These are phyloP conservation scores for Fusarium fujikuroi DNA, from an alignment of 2,329 filamentous ascomycete genomes.

Conservation along the genomic window DNA sequence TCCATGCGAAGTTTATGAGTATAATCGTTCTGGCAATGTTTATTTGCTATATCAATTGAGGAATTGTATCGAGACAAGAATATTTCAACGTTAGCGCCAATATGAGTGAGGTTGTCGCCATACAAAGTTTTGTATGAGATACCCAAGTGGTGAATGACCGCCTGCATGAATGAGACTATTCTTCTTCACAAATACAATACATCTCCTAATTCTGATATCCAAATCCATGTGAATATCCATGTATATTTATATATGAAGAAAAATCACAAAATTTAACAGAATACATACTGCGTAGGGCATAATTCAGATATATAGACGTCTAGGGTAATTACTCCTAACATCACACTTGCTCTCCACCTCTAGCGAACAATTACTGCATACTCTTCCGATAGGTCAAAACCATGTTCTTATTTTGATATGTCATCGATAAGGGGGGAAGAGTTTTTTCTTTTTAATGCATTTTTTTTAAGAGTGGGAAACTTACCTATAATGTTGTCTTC, in stretches of 20 bases:
- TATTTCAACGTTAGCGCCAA: neutral
- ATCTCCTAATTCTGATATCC: neutral
- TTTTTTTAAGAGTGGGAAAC: neutral
- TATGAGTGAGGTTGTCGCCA: neutral
- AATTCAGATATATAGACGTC: neutral
- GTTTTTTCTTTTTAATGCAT: too few relatives aligned
- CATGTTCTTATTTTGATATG: neutral
- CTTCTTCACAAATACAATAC: too few relatives aligned
- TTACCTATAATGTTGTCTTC: neutral
- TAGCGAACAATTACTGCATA: neutral
- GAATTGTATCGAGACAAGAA: neutral
- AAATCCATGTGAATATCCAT: too few relatives aligned
- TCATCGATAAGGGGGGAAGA: neutral
- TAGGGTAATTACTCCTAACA: neutral
- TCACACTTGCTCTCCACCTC: neutral
- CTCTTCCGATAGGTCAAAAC: accelerated
- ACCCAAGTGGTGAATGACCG: neutral
- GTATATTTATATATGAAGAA: too few relatives aligned
- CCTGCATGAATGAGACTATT: neutral
- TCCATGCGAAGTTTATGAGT: accelerated
- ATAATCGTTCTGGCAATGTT: too few relatives aligned
- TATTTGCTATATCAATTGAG: neutral
- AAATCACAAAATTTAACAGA: neutral
- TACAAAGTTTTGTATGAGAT: neutral
- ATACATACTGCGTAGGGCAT: neutral